Evolutionary conservation across 257 asterid genomes (phyloP).

Genomic region (Solanum gracilifrons): DNA sequence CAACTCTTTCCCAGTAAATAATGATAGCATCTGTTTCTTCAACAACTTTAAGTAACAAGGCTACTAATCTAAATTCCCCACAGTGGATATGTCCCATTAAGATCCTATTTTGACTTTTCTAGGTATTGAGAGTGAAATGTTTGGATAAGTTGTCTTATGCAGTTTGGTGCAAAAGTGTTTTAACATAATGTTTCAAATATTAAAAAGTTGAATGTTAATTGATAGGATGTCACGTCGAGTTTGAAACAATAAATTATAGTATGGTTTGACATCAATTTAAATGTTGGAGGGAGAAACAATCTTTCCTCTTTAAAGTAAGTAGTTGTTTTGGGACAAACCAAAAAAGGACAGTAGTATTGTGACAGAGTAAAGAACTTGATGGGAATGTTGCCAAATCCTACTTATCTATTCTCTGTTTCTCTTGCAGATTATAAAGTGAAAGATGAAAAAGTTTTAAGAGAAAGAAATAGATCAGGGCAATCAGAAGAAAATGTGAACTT

Average conservation of each 20-base stretch:
- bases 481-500: not conserved
- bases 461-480: not conserved
- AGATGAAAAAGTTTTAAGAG: conserved; percentile 7
- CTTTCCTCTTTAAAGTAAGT: not conserved
- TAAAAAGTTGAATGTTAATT: not conserved
- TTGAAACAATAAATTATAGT: not conserved
- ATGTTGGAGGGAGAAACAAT: not conserved
- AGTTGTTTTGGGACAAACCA: not conserved
- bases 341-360: not conserved
- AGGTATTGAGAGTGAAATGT: not conserved
- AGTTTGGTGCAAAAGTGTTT: not conserved
- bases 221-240: not conserved
- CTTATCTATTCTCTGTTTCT: not conserved
- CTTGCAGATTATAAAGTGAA: conserved; percentile 6
- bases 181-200: not conserved
- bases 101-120: not conserved
- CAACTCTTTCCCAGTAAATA: not conserved
- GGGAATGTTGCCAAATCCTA: conserved; percentile 1
- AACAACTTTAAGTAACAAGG: not conserved
- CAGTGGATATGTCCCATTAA: not conserved
- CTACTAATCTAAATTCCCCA: not conserved
- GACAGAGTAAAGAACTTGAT: not conserved
- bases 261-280: not conserved
- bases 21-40: not conserved
- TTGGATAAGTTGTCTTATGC: not conserved